Evolutionary conservation across 2,329 filamentous ascomycete genomes (phyloP), one percentile per base, ranked within the genome.

Genomic region (Cladophialophora yegresii): DNA sequence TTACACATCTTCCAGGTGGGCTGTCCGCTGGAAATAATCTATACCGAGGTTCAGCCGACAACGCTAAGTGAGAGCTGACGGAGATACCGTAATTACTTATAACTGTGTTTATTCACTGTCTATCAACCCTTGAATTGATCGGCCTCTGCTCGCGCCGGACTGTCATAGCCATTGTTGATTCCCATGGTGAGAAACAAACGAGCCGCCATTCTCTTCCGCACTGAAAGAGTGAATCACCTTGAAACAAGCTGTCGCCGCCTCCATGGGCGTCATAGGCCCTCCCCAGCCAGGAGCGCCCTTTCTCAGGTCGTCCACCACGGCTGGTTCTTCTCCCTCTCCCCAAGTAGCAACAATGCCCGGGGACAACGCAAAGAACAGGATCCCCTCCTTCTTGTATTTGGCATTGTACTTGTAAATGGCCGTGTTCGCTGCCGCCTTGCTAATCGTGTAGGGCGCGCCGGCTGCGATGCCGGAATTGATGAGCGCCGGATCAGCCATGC

Each of bases 151-250:
- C 36, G 8, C n/a, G 30, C 45, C 45, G 16, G 12, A 16, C 9
- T n/a, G 10, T 72, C 69, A 85, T 8, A 85, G 51, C 83, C 83
- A 86, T 60, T 81, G 76, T 73, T 83, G 81, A 67, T 77, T 83
- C 3, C 84, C 83, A 62, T 78, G 70, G 40, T 88, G 84, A 30
- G 83, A 84, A 0, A 87, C 67, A 68, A 84, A 85, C 0, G 75
- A 72, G 2, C 85, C 85, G 1, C 77, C 83, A 69, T 80, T 68
- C 16, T 66, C 63, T 12, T 62, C 60, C n/a, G 59, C 66, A 26
- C 47, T 63, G 36, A 58, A 61, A 26, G 54, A 32, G 16, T 64
- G 40, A 4, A 63, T 58, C 53, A 68, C 63, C 30, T 56, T 55
- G 3, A 68, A 2, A 43, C 58, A 56, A 4, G 28, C 30, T 20